Conservation (phyloP, 768 basidiomycete species). For the Boletus speciosus region DNA sequence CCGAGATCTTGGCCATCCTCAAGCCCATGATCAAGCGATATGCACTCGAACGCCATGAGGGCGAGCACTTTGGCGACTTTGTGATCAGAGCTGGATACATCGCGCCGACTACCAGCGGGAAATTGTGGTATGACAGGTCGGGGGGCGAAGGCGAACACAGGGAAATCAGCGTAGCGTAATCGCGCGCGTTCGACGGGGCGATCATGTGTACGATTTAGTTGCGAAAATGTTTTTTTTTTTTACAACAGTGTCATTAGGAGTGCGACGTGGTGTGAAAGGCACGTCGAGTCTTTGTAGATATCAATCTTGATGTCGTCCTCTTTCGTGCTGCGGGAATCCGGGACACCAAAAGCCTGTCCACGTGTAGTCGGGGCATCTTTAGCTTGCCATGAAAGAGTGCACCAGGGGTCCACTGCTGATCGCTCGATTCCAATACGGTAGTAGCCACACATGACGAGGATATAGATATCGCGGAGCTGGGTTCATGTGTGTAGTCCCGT, state of each 20-base stretch:
- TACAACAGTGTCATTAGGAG: slow-evolving; percentile 25
- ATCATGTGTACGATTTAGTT: background rate
- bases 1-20: slow-evolving; percentile 87
- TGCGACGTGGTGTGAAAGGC: background rate
- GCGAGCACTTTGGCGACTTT: slow-evolving; percentile 95
- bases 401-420: background rate
- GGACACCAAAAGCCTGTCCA: background rate
- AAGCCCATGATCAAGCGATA: slow-evolving; percentile 93
- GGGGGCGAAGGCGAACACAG: slow-evolving; percentile 70
- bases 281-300: background rate
- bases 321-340: background rate
- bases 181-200: background rate
- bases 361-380: background rate
- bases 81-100: slow-evolving; percentile 92
- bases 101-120: slow-evolving; percentile 77
- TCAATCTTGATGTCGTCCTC: background rate
- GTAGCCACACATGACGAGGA: background rate
- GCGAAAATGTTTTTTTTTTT: background rate
- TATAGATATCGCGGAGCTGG: background rate
- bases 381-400: background rate
- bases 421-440: background rate
- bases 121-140: slow-evolving; percentile 80
- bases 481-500: background rate
- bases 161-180: slow-evolving; percentile 27
- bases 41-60: slow-evolving; percentile 79